Percentiles rank a stretch among this genome's conserved stretches.
Evolutionary conservation across 164 flowering plant genomes (phyloP).

Genomic region (Aristolochia californica): DNA sequence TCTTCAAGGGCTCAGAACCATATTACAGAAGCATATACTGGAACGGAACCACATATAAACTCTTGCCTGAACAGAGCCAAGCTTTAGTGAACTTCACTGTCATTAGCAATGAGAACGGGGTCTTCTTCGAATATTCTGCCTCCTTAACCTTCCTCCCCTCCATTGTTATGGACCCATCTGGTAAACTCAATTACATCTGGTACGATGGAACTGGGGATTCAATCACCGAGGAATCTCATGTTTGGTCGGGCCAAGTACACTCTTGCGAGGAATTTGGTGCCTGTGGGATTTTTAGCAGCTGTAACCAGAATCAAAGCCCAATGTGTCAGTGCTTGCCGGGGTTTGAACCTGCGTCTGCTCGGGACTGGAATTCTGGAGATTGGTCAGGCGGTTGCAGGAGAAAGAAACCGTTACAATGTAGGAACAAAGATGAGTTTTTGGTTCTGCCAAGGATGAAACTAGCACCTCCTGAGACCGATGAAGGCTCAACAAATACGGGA

Average conservation of each 20-base stretch:
- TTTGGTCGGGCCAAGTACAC: background rate
- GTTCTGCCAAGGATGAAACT: constrained; percentile 11
- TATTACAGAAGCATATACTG: constrained; percentile 5
- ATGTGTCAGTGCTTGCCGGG: constrained; percentile 13
- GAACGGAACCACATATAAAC: constrained; percentile 3
- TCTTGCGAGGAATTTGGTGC: background rate
- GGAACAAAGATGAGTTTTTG: constrained; percentile 14
- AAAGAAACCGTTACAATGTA: constrained; percentile 13
- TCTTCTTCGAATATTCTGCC: constrained; percentile 2
- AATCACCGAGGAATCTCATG: background rate
- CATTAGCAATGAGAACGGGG: background rate
- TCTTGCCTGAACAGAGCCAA: background rate
- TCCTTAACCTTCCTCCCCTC: background rate
- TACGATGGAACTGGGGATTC: constrained; percentile 2
- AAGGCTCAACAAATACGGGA: background rate
- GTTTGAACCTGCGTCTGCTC: constrained; percentile 7
- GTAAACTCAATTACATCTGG: background rate
- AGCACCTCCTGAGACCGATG: constrained; percentile 1
- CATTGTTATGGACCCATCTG: constrained; percentile 8
- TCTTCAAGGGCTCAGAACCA: constrained; percentile 1
- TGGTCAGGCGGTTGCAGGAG: constrained; percentile 21
- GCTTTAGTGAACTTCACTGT: background rate
- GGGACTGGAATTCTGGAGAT: constrained; percentile 7
- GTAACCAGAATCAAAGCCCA: background rate
- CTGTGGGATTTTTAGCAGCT: constrained; percentile 5